Evolutionary conservation across 2,329 filamentous ascomycete genomes (phyloP).

Genomic region (Tympanopsis confertula): DNA sequence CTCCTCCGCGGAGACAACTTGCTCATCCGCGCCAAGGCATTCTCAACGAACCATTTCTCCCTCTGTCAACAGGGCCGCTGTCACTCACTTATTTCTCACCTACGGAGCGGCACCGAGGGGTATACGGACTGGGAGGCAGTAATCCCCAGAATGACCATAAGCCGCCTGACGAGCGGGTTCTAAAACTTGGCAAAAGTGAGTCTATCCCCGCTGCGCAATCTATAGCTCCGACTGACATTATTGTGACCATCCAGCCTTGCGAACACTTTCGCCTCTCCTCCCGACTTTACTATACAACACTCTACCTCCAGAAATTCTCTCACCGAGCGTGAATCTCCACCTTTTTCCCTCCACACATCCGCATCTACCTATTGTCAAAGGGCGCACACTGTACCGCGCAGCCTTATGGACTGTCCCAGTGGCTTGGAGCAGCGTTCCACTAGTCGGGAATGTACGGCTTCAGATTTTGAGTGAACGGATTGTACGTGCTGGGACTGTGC

Average conservation of each 20-base stretch:
- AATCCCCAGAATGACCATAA: constrained; percentile 22
- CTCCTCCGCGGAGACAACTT: too few relatives aligned
- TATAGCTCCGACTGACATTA: constrained; percentile 2
- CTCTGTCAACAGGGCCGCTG: too few relatives aligned
- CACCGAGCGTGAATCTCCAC: constrained; percentile 48
- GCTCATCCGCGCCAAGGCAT: too few relatives aligned
- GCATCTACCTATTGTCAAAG: constrained; percentile 12
- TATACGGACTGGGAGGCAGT: constrained; percentile 11
- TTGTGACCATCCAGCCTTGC: constrained; percentile 31
- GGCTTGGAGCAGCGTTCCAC: background rate
- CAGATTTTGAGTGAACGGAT: constrained; percentile 1
- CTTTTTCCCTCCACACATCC: constrained; percentile 49
- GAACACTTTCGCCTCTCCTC: constrained; percentile 48
- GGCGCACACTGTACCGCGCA: background rate
- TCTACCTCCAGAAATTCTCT: constrained; percentile 48
- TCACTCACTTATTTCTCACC: too few relatives aligned
- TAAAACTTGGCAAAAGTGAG: constrained; percentile 51
- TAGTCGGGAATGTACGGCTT: background rate
- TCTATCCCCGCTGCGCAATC: constrained; percentile 1
- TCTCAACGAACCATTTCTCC: too few relatives aligned
- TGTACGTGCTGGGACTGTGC: background rate
- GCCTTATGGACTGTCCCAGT: constrained; percentile 1
- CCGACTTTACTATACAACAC: constrained; percentile 48
- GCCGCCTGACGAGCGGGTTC: constrained; percentile 42
- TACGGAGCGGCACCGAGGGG: too few relatives aligned